These are phyloP conservation scores for Grosmannia serpens DNA, from an alignment of 2,329 filamentous ascomycete genomes.

Conservation along the genomic window DNA sequence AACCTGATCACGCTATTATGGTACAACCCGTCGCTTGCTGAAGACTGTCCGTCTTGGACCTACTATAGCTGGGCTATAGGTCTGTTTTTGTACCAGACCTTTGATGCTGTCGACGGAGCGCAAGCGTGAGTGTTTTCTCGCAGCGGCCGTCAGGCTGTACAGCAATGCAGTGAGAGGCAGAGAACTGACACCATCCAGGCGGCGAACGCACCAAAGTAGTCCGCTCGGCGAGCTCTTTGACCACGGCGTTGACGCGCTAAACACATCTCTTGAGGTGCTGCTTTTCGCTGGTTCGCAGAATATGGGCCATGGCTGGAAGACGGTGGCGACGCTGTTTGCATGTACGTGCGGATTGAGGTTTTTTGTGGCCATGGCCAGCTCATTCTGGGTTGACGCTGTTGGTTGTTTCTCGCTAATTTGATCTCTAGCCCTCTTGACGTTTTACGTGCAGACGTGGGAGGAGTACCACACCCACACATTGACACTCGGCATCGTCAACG, in stretches of 20 bases:
- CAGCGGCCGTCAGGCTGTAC: too few relatives aligned
- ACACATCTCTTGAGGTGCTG: slow-evolving; percentile 86
- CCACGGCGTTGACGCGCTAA: slow-evolving; percentile 92
- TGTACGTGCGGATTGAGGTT: slow-evolving; percentile 37
- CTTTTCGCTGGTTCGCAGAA: slow-evolving; percentile 90
- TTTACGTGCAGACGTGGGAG: slow-evolving; percentile 98
- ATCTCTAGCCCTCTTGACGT: slow-evolving; percentile 68
- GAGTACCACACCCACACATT: slow-evolving; percentile 97
- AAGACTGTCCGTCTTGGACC: slow-evolving; percentile 90
- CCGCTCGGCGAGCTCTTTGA: slow-evolving; percentile 95
- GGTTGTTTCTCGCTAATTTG: neutral
- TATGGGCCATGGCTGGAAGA: slow-evolving; percentile 84
- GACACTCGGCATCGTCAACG: slow-evolving; percentile 82
- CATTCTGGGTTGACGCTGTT: neutral
- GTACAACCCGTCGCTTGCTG: slow-evolving; percentile 90
- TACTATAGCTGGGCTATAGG: slow-evolving; percentile 86
- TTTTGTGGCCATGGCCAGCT: neutral
- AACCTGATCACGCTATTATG: slow-evolving; percentile 89
- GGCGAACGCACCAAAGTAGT: slow-evolving; percentile 83
- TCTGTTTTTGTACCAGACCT: slow-evolving; percentile 93
- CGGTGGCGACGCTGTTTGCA: slow-evolving; percentile 71
- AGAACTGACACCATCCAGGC: slow-evolving; percentile 31
- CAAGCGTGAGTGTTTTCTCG: slow-evolving; percentile 60
- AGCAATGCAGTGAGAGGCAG: neutral
- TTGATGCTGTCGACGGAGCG: slow-evolving; percentile 90